Percentiles rank a stretch among this genome's conserved stretches.
These are phyloP conservation scores for Immersiella caudata DNA, from an alignment of 495 filamentous ascomycete genomes.

Conservation along the genomic window DNA sequence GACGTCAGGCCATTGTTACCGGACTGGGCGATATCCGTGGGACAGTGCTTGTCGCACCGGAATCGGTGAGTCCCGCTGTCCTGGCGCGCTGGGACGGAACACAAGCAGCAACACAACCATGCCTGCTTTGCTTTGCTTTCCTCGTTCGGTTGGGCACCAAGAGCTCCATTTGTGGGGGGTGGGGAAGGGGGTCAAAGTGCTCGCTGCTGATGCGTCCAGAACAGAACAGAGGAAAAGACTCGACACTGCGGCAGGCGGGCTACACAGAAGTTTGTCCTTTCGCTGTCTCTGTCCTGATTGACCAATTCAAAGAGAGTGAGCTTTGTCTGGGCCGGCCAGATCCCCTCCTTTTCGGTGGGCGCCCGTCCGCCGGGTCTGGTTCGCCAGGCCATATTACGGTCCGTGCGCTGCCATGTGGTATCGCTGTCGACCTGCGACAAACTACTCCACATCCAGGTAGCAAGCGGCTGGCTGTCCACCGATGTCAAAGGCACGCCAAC, in stretches of 20 bases:
- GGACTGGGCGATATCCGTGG: neutral
- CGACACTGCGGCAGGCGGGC: neutral
- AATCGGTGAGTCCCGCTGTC: neutral
- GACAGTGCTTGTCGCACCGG: neutral
- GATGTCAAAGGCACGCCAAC: neutral
- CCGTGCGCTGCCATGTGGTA: neutral
- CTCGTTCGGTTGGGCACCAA: neutral
- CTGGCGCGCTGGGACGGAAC: neutral
- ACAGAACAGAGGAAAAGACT: too few species aligned
- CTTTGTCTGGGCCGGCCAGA: neutral
- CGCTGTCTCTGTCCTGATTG: conserved; percentile 26
- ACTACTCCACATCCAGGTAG: neutral
- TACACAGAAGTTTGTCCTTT: conserved; percentile 21
- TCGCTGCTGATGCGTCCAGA: neutral
- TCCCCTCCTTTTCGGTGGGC: neutral
- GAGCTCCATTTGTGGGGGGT: neutral
- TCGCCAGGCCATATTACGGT: neutral
- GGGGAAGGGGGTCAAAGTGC: neutral
- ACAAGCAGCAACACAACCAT: neutral
- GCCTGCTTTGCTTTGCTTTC: neutral
- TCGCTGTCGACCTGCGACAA: neutral
- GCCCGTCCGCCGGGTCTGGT: conserved; percentile 6
- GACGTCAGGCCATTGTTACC: conserved; percentile 6
- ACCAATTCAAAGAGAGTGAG: conserved; percentile 19
- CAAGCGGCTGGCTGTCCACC: neutral